Base-by-base conservation (phyloP, 108 stramenopile species). In the Fragilaria crotonensis region DNA sequence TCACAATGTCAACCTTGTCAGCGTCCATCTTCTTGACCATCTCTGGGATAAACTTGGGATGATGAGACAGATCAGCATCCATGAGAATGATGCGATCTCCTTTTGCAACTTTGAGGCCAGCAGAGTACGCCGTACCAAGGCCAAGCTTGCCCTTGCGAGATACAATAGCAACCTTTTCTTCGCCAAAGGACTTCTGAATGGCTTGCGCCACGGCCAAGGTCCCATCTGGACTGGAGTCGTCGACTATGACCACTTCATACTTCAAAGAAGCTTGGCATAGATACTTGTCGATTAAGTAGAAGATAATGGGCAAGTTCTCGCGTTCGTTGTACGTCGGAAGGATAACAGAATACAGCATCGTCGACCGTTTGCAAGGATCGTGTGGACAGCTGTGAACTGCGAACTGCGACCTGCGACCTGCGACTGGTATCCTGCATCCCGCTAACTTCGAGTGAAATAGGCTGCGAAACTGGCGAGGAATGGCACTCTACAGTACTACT, bases 31-130 rank as follows among this genome's bases (percentile, higher is more conserved):
- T 49, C 25, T 33, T 56, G 31, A 95, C 84, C 91, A 97, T 88
- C 53, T 94, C 57, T 5, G 95, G 91, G 51, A 97, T 97, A 61
- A 86, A 88, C 70, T 95, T 97, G 5, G 97, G 96, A 73, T 99
- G 98, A 69, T 99, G 98, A 32, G 81, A 85, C 59, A 99, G 62
- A 63, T 99, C 98, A 0, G 97, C 98, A 69, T 99, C 98, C 97
- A 99, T 98, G 19, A 99, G 69, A 47, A 99, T 66, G 46, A 98
- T 93, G 33, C 89, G 78, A 21, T 93, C 72, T 9, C 95, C 95
- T 30, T 79, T 87, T 28, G 66, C 66, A 31, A 72, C 78, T 54
- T 89, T 79, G 28, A 97, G 69, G 19, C 91, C 97, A 31, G 90
- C 96, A 28, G 84, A 74, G 70, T 99, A 99, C 18, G 98, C 98